Conservation (phyloP, 2,329 filamentous ascomycete genomes). For the Clonostachys chloroleuca region DNA sequence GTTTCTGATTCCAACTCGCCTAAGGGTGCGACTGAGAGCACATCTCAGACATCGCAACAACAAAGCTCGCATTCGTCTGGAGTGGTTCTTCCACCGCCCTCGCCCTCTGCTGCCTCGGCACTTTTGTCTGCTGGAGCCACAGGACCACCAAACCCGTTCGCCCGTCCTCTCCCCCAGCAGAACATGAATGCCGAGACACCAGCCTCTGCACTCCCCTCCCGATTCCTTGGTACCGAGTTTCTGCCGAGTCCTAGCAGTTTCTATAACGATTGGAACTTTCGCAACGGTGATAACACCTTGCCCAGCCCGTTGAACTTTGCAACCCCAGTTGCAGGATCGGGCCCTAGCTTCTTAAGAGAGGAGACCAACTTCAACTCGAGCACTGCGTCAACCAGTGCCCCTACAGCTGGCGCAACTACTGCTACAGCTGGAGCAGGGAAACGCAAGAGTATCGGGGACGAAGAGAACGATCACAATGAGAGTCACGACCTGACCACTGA, state of each 20-base stretch:
- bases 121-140: conserved; percentile 86
- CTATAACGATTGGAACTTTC: conserved; percentile 85
- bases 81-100: conserved; percentile 87
- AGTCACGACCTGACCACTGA: conserved; percentile 37
- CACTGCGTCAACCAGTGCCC: conserved; percentile 6
- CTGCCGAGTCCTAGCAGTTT: conserved; percentile 89
- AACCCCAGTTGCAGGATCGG: conserved; percentile 65
- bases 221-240: conserved; percentile 84
- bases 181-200: conserved; percentile 60
- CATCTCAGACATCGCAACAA: conserved; percentile 48
- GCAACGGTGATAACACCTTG: conserved; percentile 75
- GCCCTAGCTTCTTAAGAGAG: conserved; percentile 59
- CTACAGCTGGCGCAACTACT: conserved; percentile 4
- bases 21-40: conserved; percentile 49
- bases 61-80: conserved; percentile 52
- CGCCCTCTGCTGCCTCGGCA: conserved; percentile 80
- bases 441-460: conserved; percentile 52
- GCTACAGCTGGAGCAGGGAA: conserved; percentile 28
- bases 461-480: conserved; percentile 31
- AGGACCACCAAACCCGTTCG: conserved; percentile 93
- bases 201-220: conserved; percentile 87
- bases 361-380: conserved; percentile 25
- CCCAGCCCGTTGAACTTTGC: conserved; percentile 91
- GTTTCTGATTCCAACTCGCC: conserved; percentile 68
- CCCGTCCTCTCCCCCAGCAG: conserved; percentile 74